Conservation (phyloP, 768 basidiomycete genomes). For the Gymnopilus dilepis region DNA sequence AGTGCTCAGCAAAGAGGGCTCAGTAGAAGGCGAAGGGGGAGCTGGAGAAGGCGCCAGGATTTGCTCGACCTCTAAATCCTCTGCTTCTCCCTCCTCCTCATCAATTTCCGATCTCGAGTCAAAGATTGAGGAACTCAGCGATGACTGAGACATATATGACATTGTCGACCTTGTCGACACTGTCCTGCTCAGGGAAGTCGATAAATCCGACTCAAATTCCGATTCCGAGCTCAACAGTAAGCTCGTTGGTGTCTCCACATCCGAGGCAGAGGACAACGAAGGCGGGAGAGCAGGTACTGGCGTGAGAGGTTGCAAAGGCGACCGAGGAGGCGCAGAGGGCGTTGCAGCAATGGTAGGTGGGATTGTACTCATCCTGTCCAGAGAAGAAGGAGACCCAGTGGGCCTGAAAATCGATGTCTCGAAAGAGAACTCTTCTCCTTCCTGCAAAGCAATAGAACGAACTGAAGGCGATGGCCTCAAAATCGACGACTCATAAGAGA, state of each 20-base stretch:
- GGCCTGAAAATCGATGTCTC: slow-evolving; percentile 80
- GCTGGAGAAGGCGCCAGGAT: not conserved
- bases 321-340: slow-evolving; percentile 36
- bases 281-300: slow-evolving; percentile 42
- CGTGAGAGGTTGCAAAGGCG: slow-evolving; percentile 43
- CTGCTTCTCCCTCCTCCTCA: slow-evolving; percentile 28
- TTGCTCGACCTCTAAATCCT: slow-evolving; percentile 3
- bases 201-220: slow-evolving; percentile 5
- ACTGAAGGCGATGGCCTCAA: slow-evolving; percentile 73
- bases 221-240: slow-evolving; percentile 37
- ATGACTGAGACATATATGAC: slow-evolving; percentile 50
- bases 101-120: slow-evolving; percentile 40
- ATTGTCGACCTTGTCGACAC: slow-evolving; percentile 40
- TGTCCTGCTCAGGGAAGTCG: slow-evolving; percentile 44
- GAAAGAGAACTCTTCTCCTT: slow-evolving; percentile 66
- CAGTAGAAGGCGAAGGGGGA: slow-evolving; percentile 36
- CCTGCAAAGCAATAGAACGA: slow-evolving; percentile 56
- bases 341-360: slow-evolving; percentile 39
- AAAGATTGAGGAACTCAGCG: slow-evolving; percentile 44
- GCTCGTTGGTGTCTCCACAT: slow-evolving; percentile 39
- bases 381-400: slow-evolving; percentile 54
- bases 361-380: slow-evolving; percentile 49
- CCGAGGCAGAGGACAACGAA: slow-evolving; percentile 36
- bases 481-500: slow-evolving; percentile 80
- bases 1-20: slow-evolving; percentile 62